Conservation (phyloP, 768 basidiomycete genomes). For the Kwoniella mangroviensis region DNA sequence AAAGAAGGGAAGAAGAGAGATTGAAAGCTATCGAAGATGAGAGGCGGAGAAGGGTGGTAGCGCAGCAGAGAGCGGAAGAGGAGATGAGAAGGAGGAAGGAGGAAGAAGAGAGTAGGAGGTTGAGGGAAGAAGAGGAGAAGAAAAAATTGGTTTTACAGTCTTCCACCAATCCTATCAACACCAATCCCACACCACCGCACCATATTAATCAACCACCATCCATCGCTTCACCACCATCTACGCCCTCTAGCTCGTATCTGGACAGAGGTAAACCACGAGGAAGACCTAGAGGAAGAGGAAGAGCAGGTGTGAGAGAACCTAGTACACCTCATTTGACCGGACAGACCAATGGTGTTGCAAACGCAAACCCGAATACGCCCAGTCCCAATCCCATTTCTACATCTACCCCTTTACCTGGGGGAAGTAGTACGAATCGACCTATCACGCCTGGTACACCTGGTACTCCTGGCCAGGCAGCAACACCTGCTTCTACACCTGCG, state of each 20-base stretch:
- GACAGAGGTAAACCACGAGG: conserved; percentile 33
- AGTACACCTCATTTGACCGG: conserved; percentile 21
- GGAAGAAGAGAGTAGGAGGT: conserved; percentile 21
- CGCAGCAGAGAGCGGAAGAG: conserved; percentile 20
- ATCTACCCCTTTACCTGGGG: neutral
- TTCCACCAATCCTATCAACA: neutral
- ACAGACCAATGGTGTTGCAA: neutral
- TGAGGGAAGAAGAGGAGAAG: neutral
- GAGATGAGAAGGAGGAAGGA: conserved; percentile 34
- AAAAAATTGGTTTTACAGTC: neutral
- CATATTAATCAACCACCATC: neutral
- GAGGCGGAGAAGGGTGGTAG: conserved; percentile 20
- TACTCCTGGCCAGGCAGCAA: neutral
- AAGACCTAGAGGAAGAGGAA: conserved; percentile 33
- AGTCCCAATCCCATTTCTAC: conserved; percentile 10
- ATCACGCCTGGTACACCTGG: conserved; percentile 7
- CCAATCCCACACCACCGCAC: neutral
- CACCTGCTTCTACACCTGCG: neutral
- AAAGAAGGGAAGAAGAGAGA: conserved; percentile 23
- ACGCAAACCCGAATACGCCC: neutral
- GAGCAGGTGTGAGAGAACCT: conserved; percentile 28
- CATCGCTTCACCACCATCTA: conserved; percentile 2
- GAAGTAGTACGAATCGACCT: neutral
- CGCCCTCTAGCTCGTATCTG: neutral
- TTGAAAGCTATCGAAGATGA: conserved; percentile 39